Base-by-base conservation (phyloP, 345 rosid genomes). In the Erysimum cheiranthoides region DNA sequence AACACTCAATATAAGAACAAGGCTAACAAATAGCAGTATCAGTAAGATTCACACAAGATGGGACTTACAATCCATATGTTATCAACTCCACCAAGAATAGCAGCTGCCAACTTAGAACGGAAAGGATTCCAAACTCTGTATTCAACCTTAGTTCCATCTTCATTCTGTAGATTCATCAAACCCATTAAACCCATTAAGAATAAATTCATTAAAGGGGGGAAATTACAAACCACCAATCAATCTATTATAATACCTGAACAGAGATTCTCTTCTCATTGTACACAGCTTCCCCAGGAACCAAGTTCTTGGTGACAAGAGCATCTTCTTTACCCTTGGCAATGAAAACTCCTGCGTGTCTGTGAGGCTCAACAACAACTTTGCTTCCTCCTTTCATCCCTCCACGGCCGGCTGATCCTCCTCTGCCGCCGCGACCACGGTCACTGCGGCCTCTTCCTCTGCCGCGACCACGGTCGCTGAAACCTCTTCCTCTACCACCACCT, bases 121-220 rank as follows among this genome's bases (percentile, higher is more conserved):
- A 96, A 93, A 12, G 99, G 99, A 62, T 96, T 96, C 99, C 99
- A 96, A 0, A 96, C 82, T 60, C 99, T 86, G 82, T 96, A 96
- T 52, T 96, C 99, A 61, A 82, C 83, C 77, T 96, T 96, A 10
- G 89, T 89, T 69, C 98, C 97, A 81, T 96, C 99, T 64, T 93
- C 99, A 51, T 88, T 91, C 91, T 91, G 81, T 1, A 73, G 34
- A 73, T 34, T 53, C 58, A 51, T 2, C 54, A 66, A 39, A 72
- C n/a, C n/a, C n/a, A n/a, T n/a, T n/a, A 46, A 34, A 4, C 4
- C 4, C 21, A 32, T 7, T 14, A 45, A 63, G 8, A 64, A 10
- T 2, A 8, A 25, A 13, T 5, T 11, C 25, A 49, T 27, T 18
- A 2, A 32, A 4, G 0, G 1, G 3, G 1, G 4, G 17, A 3